Base-by-base conservation (phyloP, 2,329 filamentous ascomycete species). In the Aaosphaeria arxii region DNA sequence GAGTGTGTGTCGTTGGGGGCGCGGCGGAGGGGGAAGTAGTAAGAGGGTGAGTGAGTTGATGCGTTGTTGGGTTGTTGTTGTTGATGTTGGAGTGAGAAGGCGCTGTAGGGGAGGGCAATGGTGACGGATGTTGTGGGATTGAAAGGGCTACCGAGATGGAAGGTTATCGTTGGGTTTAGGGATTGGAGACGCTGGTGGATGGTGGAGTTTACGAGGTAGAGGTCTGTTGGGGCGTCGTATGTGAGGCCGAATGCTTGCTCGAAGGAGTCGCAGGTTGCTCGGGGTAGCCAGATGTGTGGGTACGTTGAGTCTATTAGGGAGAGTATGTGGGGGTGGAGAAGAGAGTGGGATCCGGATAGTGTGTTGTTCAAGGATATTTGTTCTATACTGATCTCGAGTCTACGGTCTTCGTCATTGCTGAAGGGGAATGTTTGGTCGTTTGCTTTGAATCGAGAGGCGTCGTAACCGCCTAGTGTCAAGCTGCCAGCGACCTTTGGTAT, bases 11-110 rank as follows among this genome's bases (percentile, higher is more conserved):
- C 73, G 49, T 78, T 74, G 35, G 75, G 59, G 5, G 80, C 70
- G 47, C 78, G 77, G 53, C 79, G 77, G 42, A 88, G 71, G 5
- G 84, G 83, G 49, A 88, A 87, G 59, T 87, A 88, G 9, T 36
- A 77, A 1, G 81, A 83, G 35, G 82, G 77, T 56, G 83, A 83
- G 47, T 81, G 73, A 4, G 84, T 64, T 11, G 43, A 48, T 2
- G 50, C 44, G 79, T 80, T 67, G 1, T 69, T 66, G 24, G 65
- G 47, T 32, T 2, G 17, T 24, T 24, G 17, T 24, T 24, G 17
- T 24, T 24, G 17, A 24, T 24, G 17, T 24, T 64, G 52, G 4
- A 73, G 57, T 47, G 75, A 71, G 49, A 76, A 76, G 7, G 71
- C 69, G 11, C 62, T 60, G 45, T 75, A 76, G 6, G 72, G 70